phyloP scores from a whole-genome alignment of 2,329 filamentous ascomycete genomes.

The Ceratocystis destructans region DNA sequence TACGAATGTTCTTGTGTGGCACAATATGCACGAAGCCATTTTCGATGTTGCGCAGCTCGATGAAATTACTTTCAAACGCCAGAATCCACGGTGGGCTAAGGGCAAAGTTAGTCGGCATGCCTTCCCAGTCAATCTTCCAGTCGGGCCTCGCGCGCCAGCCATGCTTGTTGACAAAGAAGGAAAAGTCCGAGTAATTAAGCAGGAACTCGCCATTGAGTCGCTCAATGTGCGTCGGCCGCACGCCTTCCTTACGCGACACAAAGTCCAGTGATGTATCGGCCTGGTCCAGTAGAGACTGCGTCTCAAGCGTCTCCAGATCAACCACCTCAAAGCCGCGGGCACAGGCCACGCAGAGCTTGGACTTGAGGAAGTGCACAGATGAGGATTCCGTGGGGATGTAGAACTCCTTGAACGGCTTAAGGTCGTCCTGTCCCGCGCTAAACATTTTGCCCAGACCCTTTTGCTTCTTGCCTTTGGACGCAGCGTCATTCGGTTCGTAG shows the following conservation, averaged over 20 bases:
- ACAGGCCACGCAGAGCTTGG: conserved; percentile 91
- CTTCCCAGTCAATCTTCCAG: conserved; percentile 97
- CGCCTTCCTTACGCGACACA: conserved; percentile 82
- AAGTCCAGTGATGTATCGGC: conserved; percentile 97
- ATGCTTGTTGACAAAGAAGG: conserved; percentile 97
- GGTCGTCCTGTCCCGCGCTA: conserved; percentile 77
- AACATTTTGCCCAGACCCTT: conserved; percentile 95
- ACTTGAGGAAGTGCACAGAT: conserved; percentile 93
- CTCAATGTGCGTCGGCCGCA: conserved; percentile 93
- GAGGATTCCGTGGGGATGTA: conserved; percentile 98
- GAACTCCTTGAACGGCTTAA: conserved; percentile 97
- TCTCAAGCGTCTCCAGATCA: conserved; percentile 91
- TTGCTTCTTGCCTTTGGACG: conserved; percentile 89
- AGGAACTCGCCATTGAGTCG: conserved; percentile 93
- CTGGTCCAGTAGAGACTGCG: conserved; percentile 90
- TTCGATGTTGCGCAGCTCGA: conserved; percentile 91
- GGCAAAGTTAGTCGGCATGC: conserved; percentile 79
- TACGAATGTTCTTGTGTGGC: conserved; percentile 89
- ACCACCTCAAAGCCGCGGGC: conserved; percentile 95
- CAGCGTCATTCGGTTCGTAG: conserved; percentile 92
- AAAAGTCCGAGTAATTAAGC: conserved; percentile 96
- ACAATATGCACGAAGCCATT: conserved; percentile 91
- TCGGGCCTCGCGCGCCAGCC: conserved; percentile 92
- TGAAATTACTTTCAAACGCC: conserved; percentile 93
- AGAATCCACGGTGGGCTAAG: conserved; percentile 94